phyloP scores from a whole-genome alignment of 2,329 filamentous ascomycete genomes.

The Lecanicillium sp. region DNA sequence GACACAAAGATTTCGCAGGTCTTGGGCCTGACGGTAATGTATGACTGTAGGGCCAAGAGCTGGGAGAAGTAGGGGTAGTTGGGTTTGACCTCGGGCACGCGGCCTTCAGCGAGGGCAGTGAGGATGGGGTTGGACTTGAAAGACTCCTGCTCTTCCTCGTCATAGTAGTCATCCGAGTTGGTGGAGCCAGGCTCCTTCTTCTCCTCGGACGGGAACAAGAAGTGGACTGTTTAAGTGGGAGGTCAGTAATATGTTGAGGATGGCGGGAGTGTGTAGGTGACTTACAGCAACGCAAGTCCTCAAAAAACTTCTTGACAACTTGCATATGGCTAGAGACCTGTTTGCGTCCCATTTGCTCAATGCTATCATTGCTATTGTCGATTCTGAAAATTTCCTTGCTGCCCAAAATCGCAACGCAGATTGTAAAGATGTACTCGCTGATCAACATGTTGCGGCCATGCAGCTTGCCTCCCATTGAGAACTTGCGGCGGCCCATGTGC shows the following conservation, averaged over 20 bases:
- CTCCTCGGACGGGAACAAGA: conserved; percentile 48
- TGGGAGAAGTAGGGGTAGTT: conserved; percentile 56
- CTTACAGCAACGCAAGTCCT: conserved; percentile 55
- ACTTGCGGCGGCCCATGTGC: conserved; percentile 58
- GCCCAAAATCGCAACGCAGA: conserved; percentile 28
- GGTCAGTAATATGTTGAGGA: conserved; percentile 9
- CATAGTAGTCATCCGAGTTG: conserved; percentile 47
- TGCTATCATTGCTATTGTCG: conserved; percentile 34
- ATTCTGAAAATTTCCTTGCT: conserved; percentile 35
- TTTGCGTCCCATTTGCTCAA: conserved; percentile 46
- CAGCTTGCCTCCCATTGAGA: conserved; percentile 53
- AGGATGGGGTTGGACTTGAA: conserved; percentile 60
- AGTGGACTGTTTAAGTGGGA: conserved; percentile 52
- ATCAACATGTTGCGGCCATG: conserved; percentile 65
- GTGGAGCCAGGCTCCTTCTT: conserved; percentile 52
- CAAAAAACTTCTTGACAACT: conserved; percentile 59
- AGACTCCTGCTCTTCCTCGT: conserved; percentile 37
- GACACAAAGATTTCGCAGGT: conserved; percentile 52
- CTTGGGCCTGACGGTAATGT: conserved; percentile 47
- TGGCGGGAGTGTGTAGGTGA: conserved; percentile 9
- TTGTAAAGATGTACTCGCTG: conserved; percentile 52
- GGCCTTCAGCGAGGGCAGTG: conserved; percentile 48
- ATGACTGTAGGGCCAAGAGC: conserved; percentile 44
- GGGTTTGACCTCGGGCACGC: conserved; percentile 48
- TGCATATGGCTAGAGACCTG: conserved; percentile 66